Base-by-base conservation (phyloP, 2,329 filamentous ascomycete genomes). In the Colletotrichum trifolii region DNA sequence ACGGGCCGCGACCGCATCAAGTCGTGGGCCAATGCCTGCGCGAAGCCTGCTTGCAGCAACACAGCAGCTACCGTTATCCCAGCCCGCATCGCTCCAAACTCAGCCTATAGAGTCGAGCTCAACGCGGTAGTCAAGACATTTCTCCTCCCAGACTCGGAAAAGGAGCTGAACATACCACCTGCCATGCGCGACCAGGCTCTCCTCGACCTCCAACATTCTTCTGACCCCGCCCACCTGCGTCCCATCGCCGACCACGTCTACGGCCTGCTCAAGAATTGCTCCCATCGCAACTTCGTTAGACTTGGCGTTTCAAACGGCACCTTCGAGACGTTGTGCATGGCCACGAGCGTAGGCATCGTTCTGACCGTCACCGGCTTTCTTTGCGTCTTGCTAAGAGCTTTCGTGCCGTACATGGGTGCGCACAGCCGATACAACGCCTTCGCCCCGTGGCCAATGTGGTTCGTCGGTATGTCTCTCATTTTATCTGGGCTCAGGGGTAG, bases 271-370 rank as follows among this genome's bases (percentile, higher is more conserved):
- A 78, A 76, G 63, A 82, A 80, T 71, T 83, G 82, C 74, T 83
- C 81, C 17, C 76, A 83, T 69, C 77, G 82, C 58, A 80, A 82
- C 71, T 83, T 87, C 68, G 76, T 86, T 49, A 81, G 84, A 43
- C 77, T 87, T 7, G 85, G 84, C 64, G 81, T 86, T 39, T 83
- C 79, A 70, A 85, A 83, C 70, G 82, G 82, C 42, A 83, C 81
- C 3, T 80, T 82, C 56, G 81, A 83, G 71, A 83, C 82, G 2
- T 68, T 83, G 10, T 83, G 81, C 72, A 77, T 81, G 36, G 80
- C 81, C 2, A 83, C 80, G 1, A 69, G 75, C 2, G 71, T 82
- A 8, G 81, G 81, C 7, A 78, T 82, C 38, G 71, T 72, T n/a
- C 73, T 79, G 33, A 79, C 79, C 5, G 4, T 75, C 10, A 73